These are phyloP conservation scores for Eutrema japonicum DNA, from an alignment of 345 rosid genomes.

Conservation along the genomic window DNA sequence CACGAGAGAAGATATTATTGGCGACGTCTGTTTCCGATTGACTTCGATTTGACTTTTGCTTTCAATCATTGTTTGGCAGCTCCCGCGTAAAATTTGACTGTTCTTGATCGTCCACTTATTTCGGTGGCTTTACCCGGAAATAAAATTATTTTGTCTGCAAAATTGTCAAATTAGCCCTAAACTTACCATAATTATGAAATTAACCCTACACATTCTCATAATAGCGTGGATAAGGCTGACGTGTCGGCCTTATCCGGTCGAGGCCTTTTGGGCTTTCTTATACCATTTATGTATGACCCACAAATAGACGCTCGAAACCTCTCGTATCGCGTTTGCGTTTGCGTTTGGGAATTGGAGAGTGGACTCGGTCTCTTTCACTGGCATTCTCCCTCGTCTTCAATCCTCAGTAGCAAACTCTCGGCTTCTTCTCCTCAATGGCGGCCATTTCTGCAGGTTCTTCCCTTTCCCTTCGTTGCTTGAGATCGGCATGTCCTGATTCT, in stretches of 20 bases:
- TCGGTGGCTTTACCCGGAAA: slow-evolving; percentile 15
- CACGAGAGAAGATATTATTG: slow-evolving; percentile 23
- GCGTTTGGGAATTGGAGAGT: background rate
- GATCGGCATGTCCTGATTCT: slow-evolving; percentile 35
- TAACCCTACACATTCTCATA: background rate
- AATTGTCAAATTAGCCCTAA: slow-evolving; percentile 4
- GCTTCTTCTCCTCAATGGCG: slow-evolving; percentile 46
- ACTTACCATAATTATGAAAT: background rate
- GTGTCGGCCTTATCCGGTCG: slow-evolving; percentile 22
- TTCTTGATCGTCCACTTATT: slow-evolving; percentile 29
- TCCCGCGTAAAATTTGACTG: slow-evolving; percentile 38
- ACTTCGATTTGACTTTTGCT: slow-evolving; percentile 40
- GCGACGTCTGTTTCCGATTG: slow-evolving; percentile 27
- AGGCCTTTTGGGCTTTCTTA: slow-evolving; percentile 25
- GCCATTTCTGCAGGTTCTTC: slow-evolving; percentile 39
- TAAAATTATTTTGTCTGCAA: background rate
- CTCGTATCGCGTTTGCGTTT: background rate
- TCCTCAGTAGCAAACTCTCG: slow-evolving; percentile 7
- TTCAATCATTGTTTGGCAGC: slow-evolving; percentile 36
- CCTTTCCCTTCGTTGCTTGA: slow-evolving; percentile 24
- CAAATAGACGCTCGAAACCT: background rate
- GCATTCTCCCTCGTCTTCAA: slow-evolving; percentile 18
- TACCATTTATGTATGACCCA: background rate
- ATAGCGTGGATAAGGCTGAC: slow-evolving; percentile 3
- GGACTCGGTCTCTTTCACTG: background rate